Percentiles rank a stretch among this genome's conserved stretches.
Conservation (phyloP, 1,139 yeast species). For the Pichia sp. region DNA sequence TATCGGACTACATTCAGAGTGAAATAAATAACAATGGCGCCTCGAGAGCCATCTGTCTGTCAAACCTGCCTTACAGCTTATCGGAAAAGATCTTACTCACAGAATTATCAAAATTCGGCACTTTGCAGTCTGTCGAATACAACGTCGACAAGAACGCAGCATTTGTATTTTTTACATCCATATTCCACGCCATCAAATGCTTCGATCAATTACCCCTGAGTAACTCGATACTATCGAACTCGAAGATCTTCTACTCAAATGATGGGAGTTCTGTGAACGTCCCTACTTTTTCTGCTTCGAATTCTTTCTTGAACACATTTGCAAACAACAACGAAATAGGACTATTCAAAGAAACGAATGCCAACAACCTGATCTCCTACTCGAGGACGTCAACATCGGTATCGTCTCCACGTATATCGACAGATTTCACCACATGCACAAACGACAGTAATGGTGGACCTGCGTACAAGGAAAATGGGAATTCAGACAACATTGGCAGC, state of each 20-base stretch:
- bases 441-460: conserved; percentile 6
- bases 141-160: conserved; percentile 72
- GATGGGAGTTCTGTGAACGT: conserved; percentile 1
- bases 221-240: conserved; percentile 51
- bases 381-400: conserved; percentile 27
- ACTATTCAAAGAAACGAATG: background rate
- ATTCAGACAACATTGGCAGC: background rate
- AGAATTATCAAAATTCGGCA: conserved; percentile 73
- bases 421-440: background rate
- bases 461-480: background rate
- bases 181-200: conserved; percentile 79
- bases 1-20: conserved; percentile 63
- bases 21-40: conserved; percentile 86
- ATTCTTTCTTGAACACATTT: background rate
- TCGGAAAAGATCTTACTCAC: conserved; percentile 47
- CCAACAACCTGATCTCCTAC: conserved; percentile 8
- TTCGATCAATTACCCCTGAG: conserved; percentile 56
- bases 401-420: conserved; percentile 20
- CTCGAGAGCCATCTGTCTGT: conserved; percentile 84
- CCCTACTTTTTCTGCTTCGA: conserved; percentile 37
- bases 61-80: conserved; percentile 57
- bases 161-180: conserved; percentile 73
- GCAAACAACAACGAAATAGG: conserved; percentile 6
- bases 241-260: conserved; percentile 74
- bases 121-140: conserved; percentile 74